Base-by-base conservation (phyloP, 2,329 filamentous ascomycete genomes). In the Xylariaceae sp. region DNA sequence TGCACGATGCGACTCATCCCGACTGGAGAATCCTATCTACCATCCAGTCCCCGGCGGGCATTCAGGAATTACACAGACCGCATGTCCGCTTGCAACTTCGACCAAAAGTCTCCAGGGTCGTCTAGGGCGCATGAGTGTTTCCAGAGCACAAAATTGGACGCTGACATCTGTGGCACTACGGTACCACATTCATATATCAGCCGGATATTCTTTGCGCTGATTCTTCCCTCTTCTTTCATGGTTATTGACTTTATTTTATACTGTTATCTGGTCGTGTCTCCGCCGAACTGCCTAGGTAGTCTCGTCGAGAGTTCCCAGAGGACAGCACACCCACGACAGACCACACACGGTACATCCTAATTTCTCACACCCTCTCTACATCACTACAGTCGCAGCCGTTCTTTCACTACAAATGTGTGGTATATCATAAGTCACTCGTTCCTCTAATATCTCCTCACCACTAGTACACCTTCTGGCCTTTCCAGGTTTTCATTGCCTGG, bases 401-500 rank as follows among this genome's bases (percentile, higher is more conserved):
- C 58, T 53, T 23, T 61, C 45, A 49, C 45, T 44, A 54, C 53
- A 53, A 45, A 51, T n/a, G 9, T 41, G 18, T 23, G 23, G 23
- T 51, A 41, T 55, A 17, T 52, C 37, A 44, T 48, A 34, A 47
- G 39, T 59, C 55, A 15, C 41, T 64, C 56, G 2, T 57, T 59
- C 39, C 37, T 44, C 37, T 39, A 39, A 9, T 35, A 37, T 37
- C 57, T 57, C 56, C 57, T 45, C 53, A 44, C 39, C 18, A 59
- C 30, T 41, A 18, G 44, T 57, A 57, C 61, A 8, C 57, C 2
- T 61, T 61, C 8, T 13, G 47, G 60, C 57, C 54, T 62, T 64
- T 58, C 34, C 51, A 3, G 50, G 50, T 48, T 50, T 51, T 10
- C n/a, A 34, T 17, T 45, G 30, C 57, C 35, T 39, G 54, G 17